These are phyloP conservation scores for Kwoniella bestiolae DNA, from an alignment of 768 basidiomycete species.

Conservation along the genomic window DNA sequence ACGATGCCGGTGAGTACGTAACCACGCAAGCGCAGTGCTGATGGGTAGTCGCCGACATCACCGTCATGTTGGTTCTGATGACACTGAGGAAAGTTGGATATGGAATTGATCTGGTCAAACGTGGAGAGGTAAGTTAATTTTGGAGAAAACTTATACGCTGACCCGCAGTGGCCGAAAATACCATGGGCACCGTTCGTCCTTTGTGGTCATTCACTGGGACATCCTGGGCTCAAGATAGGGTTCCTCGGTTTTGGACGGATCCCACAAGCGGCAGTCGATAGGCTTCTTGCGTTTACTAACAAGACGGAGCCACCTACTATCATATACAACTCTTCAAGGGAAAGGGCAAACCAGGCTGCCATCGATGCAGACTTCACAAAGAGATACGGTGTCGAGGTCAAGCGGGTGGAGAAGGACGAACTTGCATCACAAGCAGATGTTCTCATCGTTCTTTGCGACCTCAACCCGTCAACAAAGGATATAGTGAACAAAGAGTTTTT, in stretches of 20 bases:
- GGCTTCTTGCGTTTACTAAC: conserved; percentile 75
- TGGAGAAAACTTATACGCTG: conserved; percentile 10
- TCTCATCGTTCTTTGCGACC: conserved; percentile 70
- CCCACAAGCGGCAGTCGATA: conserved; percentile 76
- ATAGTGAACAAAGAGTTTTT: conserved; percentile 75
- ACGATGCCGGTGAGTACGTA: conserved; percentile 71
- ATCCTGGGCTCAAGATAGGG: conserved; percentile 66
- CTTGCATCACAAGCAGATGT: conserved; percentile 81
- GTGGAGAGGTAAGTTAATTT: conserved; percentile 66
- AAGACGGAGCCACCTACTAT: conserved; percentile 40
- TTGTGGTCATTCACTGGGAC: conserved; percentile 66
- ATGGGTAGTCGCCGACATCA: conserved; percentile 80
- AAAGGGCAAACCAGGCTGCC: conserved; percentile 41
- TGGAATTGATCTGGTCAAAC: conserved; percentile 68
- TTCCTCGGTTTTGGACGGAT: conserved; percentile 97
- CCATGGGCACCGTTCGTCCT: conserved; percentile 82
- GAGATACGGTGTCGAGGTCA: conserved; percentile 59
- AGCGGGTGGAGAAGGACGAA: conserved; percentile 67
- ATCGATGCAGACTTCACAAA: conserved; percentile 50
- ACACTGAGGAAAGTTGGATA: conserved; percentile 79
- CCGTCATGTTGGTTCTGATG: conserved; percentile 91
- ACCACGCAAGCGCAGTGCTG: background rate
- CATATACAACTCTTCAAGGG: conserved; percentile 47
- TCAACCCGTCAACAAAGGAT: conserved; percentile 67
- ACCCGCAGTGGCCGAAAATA: conserved; percentile 72